Percentiles rank a stretch among this genome's conserved stretches.
These are phyloP conservation scores for Gymnopilus junonius DNA, from an alignment of 768 basidiomycete species.

Conservation along the genomic window DNA sequence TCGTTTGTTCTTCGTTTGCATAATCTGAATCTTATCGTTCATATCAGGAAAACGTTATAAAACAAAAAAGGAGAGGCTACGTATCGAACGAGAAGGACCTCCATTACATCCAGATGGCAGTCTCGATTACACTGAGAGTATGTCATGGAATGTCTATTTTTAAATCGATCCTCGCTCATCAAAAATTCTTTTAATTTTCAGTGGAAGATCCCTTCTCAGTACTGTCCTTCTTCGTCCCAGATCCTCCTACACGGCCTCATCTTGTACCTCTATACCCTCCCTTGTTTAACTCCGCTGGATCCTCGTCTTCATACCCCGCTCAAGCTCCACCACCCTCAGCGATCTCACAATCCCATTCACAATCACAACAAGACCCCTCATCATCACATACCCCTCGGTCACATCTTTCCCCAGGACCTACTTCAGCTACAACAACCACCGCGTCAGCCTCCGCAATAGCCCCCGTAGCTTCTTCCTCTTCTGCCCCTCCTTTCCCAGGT, in stretches of 20 bases:
- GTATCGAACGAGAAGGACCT: slow-evolving; percentile 79
- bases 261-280: slow-evolving; percentile 62
- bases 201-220: slow-evolving; percentile 83
- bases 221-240: slow-evolving; percentile 65
- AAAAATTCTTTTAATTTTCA: slow-evolving; percentile 30
- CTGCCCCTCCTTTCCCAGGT: slow-evolving; percentile 23
- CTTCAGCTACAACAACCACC: slow-evolving; percentile 21
- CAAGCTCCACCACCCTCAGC: slow-evolving; percentile 14
- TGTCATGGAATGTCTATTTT: slow-evolving; percentile 26
- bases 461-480: slow-evolving; percentile 10
- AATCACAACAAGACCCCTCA: slow-evolving; percentile 17
- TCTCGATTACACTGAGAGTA: slow-evolving; percentile 74
- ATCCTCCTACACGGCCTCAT: slow-evolving; percentile 56
- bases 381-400: slow-evolving; percentile 26
- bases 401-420: slow-evolving; percentile 26
- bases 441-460: too few species aligned
- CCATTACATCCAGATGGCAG: slow-evolving; percentile 78
- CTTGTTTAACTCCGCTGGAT: slow-evolving; percentile 23
- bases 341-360: slow-evolving; percentile 2
- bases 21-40: neutral
- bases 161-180: neutral
- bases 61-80: slow-evolving; percentile 79
- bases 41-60: slow-evolving; percentile 71
- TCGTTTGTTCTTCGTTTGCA: neutral
- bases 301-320: slow-evolving; percentile 12